Evolutionary conservation across 202 grass and related monocot genomes (phyloP).

Genomic region (Saccharum hybrid): DNA sequence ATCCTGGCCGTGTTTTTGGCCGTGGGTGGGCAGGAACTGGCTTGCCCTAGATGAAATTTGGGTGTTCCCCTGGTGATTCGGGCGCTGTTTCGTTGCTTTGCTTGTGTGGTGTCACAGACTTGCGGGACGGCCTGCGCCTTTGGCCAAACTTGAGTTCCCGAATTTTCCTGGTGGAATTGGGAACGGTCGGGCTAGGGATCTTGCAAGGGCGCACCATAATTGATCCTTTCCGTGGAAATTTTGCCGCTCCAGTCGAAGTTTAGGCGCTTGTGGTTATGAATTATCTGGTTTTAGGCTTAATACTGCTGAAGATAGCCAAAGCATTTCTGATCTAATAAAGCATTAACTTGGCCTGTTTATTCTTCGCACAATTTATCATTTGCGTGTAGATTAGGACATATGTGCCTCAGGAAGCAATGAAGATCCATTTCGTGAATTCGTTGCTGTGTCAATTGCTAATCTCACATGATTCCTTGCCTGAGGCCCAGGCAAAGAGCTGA

Average conservation of each 20-base stretch:
- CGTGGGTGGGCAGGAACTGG: neutral
- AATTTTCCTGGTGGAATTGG: neutral
- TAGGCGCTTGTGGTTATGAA: neutral
- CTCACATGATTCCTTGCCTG: neutral
- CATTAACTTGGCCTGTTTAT: neutral
- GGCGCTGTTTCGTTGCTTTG: neutral
- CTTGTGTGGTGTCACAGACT: neutral
- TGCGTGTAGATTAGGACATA: neutral
- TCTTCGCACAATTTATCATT: neutral
- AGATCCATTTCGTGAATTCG: neutral
- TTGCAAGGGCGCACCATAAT: neutral
- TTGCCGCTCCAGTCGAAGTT: neutral
- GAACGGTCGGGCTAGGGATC: slow-evolving; percentile 26
- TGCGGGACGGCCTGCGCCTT: neutral
- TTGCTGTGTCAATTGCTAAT: neutral
- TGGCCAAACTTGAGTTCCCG: neutral
- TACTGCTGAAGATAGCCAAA: neutral
- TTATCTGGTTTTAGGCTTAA: neutral
- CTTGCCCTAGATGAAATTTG: neutral
- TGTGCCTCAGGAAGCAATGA: neutral
- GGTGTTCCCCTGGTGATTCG: slow-evolving; percentile 11
- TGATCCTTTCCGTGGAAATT: neutral
- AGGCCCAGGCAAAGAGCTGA: slow-evolving; percentile 2
- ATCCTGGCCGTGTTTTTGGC: neutral
- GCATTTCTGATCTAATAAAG: too few relatives aligned